A percentile compares a stretch with the other conserved stretches of the same genome.
Evolutionary conservation across 2,329 filamentous ascomycete genomes (phyloP).

Genomic region (Trichophyton verrucosum): DNA sequence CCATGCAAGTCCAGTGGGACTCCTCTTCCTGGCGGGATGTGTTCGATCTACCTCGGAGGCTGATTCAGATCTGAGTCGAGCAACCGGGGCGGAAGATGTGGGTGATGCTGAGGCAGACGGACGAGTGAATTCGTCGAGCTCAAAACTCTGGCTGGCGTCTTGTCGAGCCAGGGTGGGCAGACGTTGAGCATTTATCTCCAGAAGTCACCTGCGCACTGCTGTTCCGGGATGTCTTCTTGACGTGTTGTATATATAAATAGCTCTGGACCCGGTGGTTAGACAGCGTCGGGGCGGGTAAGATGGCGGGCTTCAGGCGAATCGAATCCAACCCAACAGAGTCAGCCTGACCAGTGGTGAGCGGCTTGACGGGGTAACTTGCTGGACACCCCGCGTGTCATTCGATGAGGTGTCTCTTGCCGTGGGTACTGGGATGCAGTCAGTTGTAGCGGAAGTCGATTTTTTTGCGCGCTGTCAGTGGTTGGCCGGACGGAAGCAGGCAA

Average conservation of each 20-base stretch:
- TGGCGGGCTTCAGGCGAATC: neutral
- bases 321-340: neutral
- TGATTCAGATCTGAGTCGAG: neutral
- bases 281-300: neutral
- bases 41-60: neutral
- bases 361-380: neutral
- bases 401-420: neutral
- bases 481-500: neutral
- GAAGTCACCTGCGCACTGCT: neutral
- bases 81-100: neutral
- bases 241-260: neutral
- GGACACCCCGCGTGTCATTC: neutral
- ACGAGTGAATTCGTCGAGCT: constrained; percentile 14
- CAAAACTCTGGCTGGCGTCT: constrained; percentile 9
- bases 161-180: constrained; percentile 11
- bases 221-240: neutral
- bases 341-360: neutral
- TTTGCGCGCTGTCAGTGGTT: neutral
- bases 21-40: neutral
- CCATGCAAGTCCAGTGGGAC: neutral
- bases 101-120: neutral
- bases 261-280: neutral
- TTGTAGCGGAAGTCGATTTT: neutral
- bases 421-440: neutral
- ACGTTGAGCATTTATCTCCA: neutral